Conservation (phyloP, 2,329 filamentous ascomycete species). For the Colletotrichum sp. region DNA sequence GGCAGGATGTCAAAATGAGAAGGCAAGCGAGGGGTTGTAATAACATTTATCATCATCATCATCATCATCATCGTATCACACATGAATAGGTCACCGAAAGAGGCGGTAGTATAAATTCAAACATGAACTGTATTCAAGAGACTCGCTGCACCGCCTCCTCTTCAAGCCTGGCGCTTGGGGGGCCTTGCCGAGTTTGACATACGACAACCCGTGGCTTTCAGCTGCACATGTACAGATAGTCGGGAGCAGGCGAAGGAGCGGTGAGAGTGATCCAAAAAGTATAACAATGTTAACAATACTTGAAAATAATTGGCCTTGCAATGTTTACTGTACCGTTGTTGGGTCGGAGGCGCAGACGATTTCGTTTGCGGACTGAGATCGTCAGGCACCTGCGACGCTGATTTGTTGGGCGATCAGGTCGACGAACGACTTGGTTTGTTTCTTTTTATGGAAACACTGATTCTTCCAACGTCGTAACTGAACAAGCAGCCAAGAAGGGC, state of each 20-base stretch:
- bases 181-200: background rate
- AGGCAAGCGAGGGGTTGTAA: background rate
- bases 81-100: background rate
- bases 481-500: background rate
- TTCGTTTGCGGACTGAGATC: background rate
- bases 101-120: background rate
- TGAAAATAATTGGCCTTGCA: background rate
- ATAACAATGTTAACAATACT: background rate
- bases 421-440: background rate
- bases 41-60: background rate
- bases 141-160: constrained; percentile 7
- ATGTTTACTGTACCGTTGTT: fast-evolving
- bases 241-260: background rate
- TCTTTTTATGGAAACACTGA: background rate
- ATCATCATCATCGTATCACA: background rate
- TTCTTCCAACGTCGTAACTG: background rate
- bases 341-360: background rate
- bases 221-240: constrained; percentile 1
- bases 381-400: background rate
- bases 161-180: constrained; percentile 23
- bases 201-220: background rate
- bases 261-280: background rate
- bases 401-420: background rate
- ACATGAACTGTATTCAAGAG: background rate
- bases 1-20: background rate